Evolutionary conservation across 306 rosid species (phyloP).

Genomic region (Vigna reflexopilosa): DNA sequence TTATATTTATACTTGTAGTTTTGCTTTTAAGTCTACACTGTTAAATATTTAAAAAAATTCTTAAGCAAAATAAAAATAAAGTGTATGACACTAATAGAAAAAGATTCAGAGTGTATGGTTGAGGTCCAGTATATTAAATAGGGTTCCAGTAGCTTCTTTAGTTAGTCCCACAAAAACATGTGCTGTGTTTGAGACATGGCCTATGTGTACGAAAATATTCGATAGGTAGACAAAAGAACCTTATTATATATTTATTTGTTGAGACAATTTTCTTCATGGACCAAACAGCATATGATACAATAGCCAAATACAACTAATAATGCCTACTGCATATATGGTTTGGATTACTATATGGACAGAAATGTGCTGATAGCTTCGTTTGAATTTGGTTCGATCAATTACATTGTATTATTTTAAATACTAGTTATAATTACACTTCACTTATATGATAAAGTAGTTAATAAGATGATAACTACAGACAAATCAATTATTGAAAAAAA

Average conservation of each 20-base stretch:
- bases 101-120: conserved; percentile 20
- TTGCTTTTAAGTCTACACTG: neutral
- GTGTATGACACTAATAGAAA: conserved; percentile 11
- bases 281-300: neutral
- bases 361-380: too few relatives aligned
- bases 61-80: conserved; percentile 2
- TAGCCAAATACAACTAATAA: neutral
- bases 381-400: too few relatives aligned
- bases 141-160: conserved; percentile 17
- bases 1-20: too few relatives aligned
- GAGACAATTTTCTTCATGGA: conserved; percentile 12
- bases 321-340: neutral
- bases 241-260: conserved; percentile 1
- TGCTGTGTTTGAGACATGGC: conserved; percentile 36
- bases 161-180: conserved; percentile 47
- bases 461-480: too few relatives aligned
- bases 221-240: conserved; percentile 10
- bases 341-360: too few relatives aligned
- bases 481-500: too few relatives aligned
- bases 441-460: too few relatives aligned
- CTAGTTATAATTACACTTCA: too few relatives aligned
- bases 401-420: too few relatives aligned
- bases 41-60: neutral
- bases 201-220: conserved; percentile 43
- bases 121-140: conserved; percentile 28